Percentiles rank a stretch among this genome's conserved stretches.
These are phyloP conservation scores for Termitomyces bulborhizus DNA, from an alignment of 768 basidiomycete genomes.

Conservation along the genomic window DNA sequence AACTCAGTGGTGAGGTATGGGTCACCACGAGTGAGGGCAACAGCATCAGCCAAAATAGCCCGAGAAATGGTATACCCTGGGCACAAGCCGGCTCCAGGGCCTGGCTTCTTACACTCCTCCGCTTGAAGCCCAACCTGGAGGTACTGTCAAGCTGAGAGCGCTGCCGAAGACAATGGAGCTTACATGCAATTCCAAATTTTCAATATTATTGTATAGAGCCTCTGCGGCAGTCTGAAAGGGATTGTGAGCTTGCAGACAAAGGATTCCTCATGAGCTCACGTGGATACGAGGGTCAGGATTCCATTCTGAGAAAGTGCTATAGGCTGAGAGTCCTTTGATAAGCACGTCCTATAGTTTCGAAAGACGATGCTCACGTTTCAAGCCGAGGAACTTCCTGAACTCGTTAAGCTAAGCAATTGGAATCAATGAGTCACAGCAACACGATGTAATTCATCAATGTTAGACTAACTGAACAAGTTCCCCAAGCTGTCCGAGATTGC, in stretches of 20 bases:
- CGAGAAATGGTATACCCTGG: constrained; percentile 82
- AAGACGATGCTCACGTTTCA: constrained; percentile 45
- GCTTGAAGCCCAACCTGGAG: constrained; percentile 59
- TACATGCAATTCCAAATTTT: constrained; percentile 77
- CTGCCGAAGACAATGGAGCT: constrained; percentile 13
- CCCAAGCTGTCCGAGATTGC: constrained; percentile 56
- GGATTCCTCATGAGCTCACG: constrained; percentile 25
- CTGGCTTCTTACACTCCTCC: constrained; percentile 60
- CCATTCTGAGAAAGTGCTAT: constrained; percentile 64
- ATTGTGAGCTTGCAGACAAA: not conserved
- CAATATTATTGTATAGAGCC: constrained; percentile 62
- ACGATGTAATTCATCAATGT: not conserved
- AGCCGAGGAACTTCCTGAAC: constrained; percentile 64
- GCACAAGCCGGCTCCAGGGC: constrained; percentile 69
- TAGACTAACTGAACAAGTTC: constrained; percentile 56
- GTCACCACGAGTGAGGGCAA: constrained; percentile 71
- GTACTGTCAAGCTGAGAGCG: not conserved
- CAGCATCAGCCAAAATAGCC: constrained; percentile 78
- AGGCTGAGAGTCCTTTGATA: constrained; percentile 35
- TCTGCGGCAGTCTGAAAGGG: constrained; percentile 49
- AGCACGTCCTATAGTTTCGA: not conserved
- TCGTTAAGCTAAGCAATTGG: constrained; percentile 47
- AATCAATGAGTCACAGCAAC: constrained; percentile 1
- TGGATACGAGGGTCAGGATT: constrained; percentile 54
- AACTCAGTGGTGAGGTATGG: constrained; percentile 73